A percentile compares a stretch with the other conserved stretches of the same genome.
phyloP scores from a whole-genome alignment of 2,329 filamentous ascomycete species.

The Fusarium brachygibbosum region DNA sequence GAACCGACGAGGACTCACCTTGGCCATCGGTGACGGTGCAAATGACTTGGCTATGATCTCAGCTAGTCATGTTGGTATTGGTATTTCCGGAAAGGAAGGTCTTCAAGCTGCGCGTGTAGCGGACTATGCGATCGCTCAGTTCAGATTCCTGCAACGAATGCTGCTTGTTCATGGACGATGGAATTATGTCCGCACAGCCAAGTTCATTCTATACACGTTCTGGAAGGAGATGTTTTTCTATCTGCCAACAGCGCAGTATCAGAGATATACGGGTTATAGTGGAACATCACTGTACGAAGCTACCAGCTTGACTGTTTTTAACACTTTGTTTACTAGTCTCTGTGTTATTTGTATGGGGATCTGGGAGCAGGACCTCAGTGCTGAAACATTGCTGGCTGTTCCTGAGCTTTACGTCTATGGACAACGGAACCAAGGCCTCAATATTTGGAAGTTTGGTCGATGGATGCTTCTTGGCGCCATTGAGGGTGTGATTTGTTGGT shows the following conservation, averaged over 20 bases:
- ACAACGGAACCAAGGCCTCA: conserved; percentile 79
- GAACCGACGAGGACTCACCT: conserved; percentile 72
- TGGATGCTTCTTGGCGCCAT: conserved; percentile 83
- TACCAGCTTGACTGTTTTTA: conserved; percentile 90
- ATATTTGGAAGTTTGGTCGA: conserved; percentile 76
- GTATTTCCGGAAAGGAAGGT: conserved; percentile 92
- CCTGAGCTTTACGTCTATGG: conserved; percentile 91
- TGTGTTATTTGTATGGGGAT: conserved; percentile 91
- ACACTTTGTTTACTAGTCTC: conserved; percentile 92
- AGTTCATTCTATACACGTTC: conserved; percentile 91
- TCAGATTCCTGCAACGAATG: conserved; percentile 87
- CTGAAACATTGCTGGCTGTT: conserved; percentile 89
- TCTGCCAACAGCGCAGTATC: conserved; percentile 85
- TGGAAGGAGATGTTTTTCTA: conserved; percentile 92
- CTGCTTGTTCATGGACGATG: conserved; percentile 88
- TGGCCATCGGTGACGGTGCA: conserved; percentile 93
- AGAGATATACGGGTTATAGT: conserved; percentile 86
- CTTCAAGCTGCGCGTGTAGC: conserved; percentile 90
- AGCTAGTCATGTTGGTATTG: conserved; percentile 85
- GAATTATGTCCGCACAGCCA: conserved; percentile 90
- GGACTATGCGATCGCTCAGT: conserved; percentile 93
- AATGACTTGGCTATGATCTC: conserved; percentile 98
- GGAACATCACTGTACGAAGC: conserved; percentile 92
- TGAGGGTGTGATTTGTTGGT: conserved; percentile 82
- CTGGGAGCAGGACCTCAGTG: conserved; percentile 89